A percentile compares a stretch with the other conserved stretches of the same genome.
These are phyloP conservation scores for Quercus tomentella DNA, from an alignment of 331 rosid species.

Conservation along the genomic window DNA sequence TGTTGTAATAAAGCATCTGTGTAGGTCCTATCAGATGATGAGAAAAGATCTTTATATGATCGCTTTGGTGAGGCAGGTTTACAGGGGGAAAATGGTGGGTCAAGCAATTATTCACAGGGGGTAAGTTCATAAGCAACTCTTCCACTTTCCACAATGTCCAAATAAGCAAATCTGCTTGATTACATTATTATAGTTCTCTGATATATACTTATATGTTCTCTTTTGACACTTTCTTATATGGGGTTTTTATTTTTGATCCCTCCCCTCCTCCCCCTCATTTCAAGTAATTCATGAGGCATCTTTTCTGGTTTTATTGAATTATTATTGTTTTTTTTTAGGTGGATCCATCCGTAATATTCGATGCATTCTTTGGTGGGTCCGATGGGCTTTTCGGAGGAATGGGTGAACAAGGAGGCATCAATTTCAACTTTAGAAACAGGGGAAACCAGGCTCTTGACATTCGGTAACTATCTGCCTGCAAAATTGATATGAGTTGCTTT, in stretches of 20 bases:
- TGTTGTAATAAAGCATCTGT: conserved; percentile 55
- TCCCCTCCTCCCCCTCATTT: neutral
- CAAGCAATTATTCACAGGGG: conserved; percentile 52
- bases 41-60: conserved; percentile 90
- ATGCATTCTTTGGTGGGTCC: conserved; percentile 69
- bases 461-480: conserved; percentile 39
- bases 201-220: neutral
- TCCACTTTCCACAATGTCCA: conserved; percentile 10
- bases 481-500: conserved; percentile 1
- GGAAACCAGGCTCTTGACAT: conserved; percentile 55
- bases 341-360: conserved; percentile 75
- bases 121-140: conserved; percentile 43
- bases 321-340: conserved; percentile 43
- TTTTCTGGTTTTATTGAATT: neutral
- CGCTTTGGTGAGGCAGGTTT: conserved; percentile 92
- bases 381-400: conserved; percentile 64
- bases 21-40: conserved; percentile 97
- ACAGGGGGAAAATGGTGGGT: conserved; percentile 60
- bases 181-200: neutral
- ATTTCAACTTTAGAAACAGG: conserved; percentile 52
- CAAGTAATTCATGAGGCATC: conserved; percentile 18
- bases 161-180: conserved; percentile 1
- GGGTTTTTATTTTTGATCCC: neutral
- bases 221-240: neutral
- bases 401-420: conserved; percentile 56